Base-by-base conservation (phyloP, 1,139 yeast genomes). In the Hemisphaericaspora xylofermentans region DNA sequence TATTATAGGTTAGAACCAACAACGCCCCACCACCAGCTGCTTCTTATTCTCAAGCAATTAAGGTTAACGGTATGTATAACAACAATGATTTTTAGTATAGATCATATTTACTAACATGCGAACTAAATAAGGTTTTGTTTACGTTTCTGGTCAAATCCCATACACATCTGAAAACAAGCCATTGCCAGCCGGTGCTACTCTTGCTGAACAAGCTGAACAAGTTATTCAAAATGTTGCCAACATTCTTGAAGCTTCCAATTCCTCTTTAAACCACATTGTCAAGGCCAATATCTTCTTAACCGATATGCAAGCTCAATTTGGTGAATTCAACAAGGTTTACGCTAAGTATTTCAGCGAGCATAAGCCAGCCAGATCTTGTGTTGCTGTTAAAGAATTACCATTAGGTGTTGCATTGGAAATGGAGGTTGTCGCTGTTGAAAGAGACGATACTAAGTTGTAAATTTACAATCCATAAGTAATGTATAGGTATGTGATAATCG, bases 21-120 rank as follows among this genome's bases (percentile, higher is more conserved):
- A 75, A 74, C 52, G 96, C 96, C 28, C 97, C 98, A 55, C 88
- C 95, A 46, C 95, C 97, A 49, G 96, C 96, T 38, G 97, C 96
- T 42, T 81, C 95, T 15, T 91, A 91, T 68, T 86, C 95, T 33
- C 97, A 89, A 64, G 97, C 97, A 38, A 78, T 89, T 65, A 89
- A 86, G 71, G 93, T 82, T 49, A 84, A 84, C 61, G 89, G 85
- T 73, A 68, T 40, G 79, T 71, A 55, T 49, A 17, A 6, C 24
- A 21, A 21, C 8, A 6, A 21, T 6, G 24, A 15, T 14, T 19
- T 17, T 15, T 35, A 18, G 2, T 17, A 21, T 21, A 19, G 30
- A 18, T 8, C 24, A 28, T 3, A 14, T 13, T 3, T 30, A 36
- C 39, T 36, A 36, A 36, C 39, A 16, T 15, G 7, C 10, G 10